Evolutionary conservation across 345 rosid genomes (phyloP).

Genomic region (Laguncularia racemosa): DNA sequence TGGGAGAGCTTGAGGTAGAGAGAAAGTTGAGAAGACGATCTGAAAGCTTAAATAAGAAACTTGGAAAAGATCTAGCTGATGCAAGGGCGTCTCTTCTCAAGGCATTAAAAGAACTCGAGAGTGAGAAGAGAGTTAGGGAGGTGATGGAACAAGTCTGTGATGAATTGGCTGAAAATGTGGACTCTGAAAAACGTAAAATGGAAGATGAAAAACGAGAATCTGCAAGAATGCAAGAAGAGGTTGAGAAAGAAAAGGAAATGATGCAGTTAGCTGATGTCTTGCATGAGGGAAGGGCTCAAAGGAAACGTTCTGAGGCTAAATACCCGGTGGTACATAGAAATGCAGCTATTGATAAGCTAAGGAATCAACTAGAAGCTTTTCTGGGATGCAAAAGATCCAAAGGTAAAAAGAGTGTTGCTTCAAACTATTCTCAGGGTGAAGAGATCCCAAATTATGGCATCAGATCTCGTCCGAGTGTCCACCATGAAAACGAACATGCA

Average conservation of each 20-base stretch:
- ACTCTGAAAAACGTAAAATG: conserved; percentile 52
- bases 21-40: conserved; percentile 73
- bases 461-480: conserved; percentile 32
- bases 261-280: conserved; percentile 60
- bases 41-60: conserved; percentile 92
- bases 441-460: conserved; percentile 47
- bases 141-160: conserved; percentile 80
- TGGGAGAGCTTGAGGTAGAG: conserved; percentile 84
- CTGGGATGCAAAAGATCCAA: conserved; percentile 54
- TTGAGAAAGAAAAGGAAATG: conserved; percentile 83
- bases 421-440: conserved; percentile 32
- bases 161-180: conserved; percentile 62
- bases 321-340: conserved; percentile 75
- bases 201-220: conserved; percentile 67
- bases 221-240: conserved; percentile 51
- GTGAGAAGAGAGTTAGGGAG: conserved; percentile 74
- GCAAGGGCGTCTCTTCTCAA: conserved; percentile 58
- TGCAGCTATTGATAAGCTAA: conserved; percentile 69
- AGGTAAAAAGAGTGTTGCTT: conserved; percentile 45
- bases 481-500: conserved; percentile 32
- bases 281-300: conserved; percentile 66
- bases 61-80: conserved; percentile 77
- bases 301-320: conserved; percentile 77
- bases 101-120: conserved; percentile 74
- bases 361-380: conserved; percentile 79